Base-by-base conservation (phyloP, 179 eudicot genomes). In the Carnegiea gigantea region DNA sequence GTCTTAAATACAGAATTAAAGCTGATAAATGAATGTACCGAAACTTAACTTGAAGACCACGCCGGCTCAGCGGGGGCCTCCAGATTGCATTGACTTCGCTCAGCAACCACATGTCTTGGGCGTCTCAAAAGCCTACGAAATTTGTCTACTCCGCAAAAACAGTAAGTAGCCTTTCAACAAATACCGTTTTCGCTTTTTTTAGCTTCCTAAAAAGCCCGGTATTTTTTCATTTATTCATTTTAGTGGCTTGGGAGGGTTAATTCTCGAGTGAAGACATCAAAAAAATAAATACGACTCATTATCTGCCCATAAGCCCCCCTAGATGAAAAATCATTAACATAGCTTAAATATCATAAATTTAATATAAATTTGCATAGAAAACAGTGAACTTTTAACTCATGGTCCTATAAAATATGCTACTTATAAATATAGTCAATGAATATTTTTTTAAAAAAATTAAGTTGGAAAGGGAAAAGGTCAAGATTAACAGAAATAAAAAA, bases 41-140 rank as follows among this genome's bases (percentile, higher is more conserved):
- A 3, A 48, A 48, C 49, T 6, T 75, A 49, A 68, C 81, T 57
- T 79, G n/a, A 79, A 79, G 81, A 74, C 51, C 20, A 70, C 76
- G 81, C 76, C 62, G n/a, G n/a, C 11, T 40, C 33, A 33, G 36
- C 36, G 36, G 36, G 36, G 36, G 36, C 36, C 36, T 33, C 36
- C 3, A 3, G 0, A 15, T n/a, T 43, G 51, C 30, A 73, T 73
- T 26, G 57, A 49, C 77, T 75, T 49, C 12, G 38, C 21, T 75
- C 40, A 75, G 48, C 77, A 26, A 24, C 77, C 33, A 5, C 12
- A 48, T 23, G 40, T 23, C 21, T 49, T 75, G 23, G 62, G 26
- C 40, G 62, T 48, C 40, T 26, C 60, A 24, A 48, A 33, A 73
- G 76, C 76, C 76, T 8, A 43, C 33, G 26, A 73, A 43, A 20